Percentiles rank a stretch among this genome's conserved stretches.
These are phyloP conservation scores for Loxodes magnus DNA, from an alignment of 73 alveolate genomes.

Conservation along the genomic window DNA sequence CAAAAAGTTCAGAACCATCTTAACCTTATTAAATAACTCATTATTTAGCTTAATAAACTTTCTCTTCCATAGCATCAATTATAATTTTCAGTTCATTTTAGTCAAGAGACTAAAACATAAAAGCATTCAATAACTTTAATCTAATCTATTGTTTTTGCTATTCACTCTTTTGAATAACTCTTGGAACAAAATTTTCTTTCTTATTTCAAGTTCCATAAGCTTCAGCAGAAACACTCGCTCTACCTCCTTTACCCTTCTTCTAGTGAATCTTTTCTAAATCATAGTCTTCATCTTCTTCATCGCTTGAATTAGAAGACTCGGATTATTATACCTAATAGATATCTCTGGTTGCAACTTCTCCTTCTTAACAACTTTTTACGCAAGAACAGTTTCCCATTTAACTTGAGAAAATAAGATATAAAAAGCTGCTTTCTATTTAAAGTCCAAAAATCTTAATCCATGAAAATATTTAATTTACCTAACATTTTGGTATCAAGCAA, in stretches of 20 bases:
- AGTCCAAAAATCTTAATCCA: too few species aligned
- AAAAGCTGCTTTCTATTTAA: too few species aligned
- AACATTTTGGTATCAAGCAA: too few species aligned
- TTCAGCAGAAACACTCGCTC: conserved; percentile 81
- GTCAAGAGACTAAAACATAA: conserved; percentile 65
- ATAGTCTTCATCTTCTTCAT: conserved; percentile 16
- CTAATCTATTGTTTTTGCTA: conserved; percentile 43
- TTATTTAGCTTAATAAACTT: conserved; percentile 38
- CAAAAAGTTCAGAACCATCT: conserved; percentile 77
- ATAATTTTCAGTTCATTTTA: conserved; percentile 65
- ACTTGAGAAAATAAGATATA: too few species aligned
- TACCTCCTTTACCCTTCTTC: conserved; percentile 11
- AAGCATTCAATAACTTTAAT: conserved; percentile 44
- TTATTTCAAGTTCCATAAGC: conserved; percentile 86
- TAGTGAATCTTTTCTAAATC: conserved; percentile 22
- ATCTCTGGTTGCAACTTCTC: too few species aligned
- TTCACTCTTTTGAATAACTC: conserved; percentile 32
- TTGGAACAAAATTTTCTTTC: conserved; percentile 61
- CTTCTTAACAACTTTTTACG: too few species aligned
- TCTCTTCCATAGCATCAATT: conserved; percentile 73
- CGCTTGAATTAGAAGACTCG: too few species aligned
- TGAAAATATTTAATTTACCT: too few species aligned
- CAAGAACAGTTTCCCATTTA: too few species aligned
- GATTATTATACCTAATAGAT: too few species aligned
- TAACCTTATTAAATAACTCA: conserved; percentile 79